A percentile compares a stretch with the other conserved stretches of the same genome.
phyloP scores from a whole-genome alignment of 208 protist species.

The Trypanosoma rangeli region DNA sequence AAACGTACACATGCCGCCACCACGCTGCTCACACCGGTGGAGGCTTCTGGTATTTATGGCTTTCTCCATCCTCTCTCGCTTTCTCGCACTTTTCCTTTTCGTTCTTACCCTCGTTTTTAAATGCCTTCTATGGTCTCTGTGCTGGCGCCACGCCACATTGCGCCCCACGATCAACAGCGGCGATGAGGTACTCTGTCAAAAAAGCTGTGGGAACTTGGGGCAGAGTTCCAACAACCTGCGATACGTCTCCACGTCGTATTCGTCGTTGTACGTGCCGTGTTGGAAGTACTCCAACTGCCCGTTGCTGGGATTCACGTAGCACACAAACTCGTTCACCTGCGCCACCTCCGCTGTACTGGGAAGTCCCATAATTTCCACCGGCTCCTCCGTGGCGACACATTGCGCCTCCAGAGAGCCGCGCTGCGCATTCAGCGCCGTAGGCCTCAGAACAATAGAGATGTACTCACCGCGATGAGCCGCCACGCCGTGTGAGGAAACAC shows the following conservation, averaged over 20 bases:
- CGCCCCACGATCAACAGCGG: neutral
- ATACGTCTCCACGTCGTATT: slow-evolving; percentile 91
- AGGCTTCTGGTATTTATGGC: neutral
- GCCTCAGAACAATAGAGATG: slow-evolving; percentile 81
- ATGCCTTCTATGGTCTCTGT: slow-evolving; percentile 6
- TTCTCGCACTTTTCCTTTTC: neutral
- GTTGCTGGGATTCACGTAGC: slow-evolving; percentile 83
- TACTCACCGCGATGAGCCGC: slow-evolving; percentile 78
- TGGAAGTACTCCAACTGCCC: slow-evolving; percentile 79
- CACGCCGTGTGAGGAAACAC: slow-evolving; percentile 68
- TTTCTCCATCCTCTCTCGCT: neutral
- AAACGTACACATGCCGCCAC: neutral
- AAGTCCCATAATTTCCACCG: slow-evolving; percentile 63
- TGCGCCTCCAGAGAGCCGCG: slow-evolving; percentile 65
- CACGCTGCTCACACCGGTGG: neutral
- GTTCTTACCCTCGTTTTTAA: neutral
- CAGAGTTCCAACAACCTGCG: slow-evolving; percentile 71
- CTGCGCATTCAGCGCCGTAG: slow-evolving; percentile 36
- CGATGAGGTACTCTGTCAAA: slow-evolving; percentile 40
- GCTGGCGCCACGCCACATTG: neutral
- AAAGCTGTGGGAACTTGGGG: slow-evolving; percentile 81
- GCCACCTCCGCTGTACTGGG: slow-evolving; percentile 74
- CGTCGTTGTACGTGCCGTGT: slow-evolving; percentile 86
- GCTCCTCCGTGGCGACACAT: slow-evolving; percentile 66
- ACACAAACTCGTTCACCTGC: slow-evolving; percentile 90